Percentiles rank a stretch among this genome's conserved stretches.
phyloP scores from a whole-genome alignment of 257 asterid species.

The Petunia secreta region DNA sequence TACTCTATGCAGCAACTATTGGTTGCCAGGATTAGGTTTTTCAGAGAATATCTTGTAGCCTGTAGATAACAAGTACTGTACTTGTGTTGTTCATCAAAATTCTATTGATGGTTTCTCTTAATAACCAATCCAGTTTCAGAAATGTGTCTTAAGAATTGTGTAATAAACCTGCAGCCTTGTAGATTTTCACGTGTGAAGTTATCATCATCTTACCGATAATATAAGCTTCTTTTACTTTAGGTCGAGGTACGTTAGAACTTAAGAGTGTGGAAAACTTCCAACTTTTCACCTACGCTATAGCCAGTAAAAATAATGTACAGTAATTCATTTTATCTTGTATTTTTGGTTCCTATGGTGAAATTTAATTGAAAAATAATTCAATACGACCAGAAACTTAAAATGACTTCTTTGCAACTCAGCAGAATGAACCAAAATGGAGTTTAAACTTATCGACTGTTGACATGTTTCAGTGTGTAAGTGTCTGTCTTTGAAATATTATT shows the following conservation, averaged over 20 bases:
- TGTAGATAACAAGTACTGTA: neutral
- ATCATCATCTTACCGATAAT: neutral
- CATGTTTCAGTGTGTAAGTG: too few relatives aligned
- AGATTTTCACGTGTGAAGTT: neutral
- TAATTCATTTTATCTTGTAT: too few relatives aligned
- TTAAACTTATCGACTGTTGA: too few relatives aligned
- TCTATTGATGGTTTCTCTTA: neutral
- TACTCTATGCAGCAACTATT: neutral
- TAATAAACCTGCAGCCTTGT: neutral
- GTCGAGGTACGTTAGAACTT: neutral
- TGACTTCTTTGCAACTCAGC: too few relatives aligned
- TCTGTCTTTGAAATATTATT: too few relatives aligned
- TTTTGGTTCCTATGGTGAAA: too few relatives aligned
- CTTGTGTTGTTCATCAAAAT: neutral
- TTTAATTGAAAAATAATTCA: too few relatives aligned
- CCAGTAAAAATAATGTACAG: neutral
- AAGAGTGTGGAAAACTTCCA: neutral
- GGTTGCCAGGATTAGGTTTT: neutral
- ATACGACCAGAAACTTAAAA: too few relatives aligned
- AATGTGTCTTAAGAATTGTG: neutral
- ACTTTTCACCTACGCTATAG: neutral
- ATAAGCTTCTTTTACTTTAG: neutral
- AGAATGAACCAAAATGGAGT: too few relatives aligned
- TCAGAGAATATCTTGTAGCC: neutral
- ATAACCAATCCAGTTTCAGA: neutral